Base-by-base conservation (phyloP, 805 yeast species). In the Zygosaccharomyces lentus region DNA sequence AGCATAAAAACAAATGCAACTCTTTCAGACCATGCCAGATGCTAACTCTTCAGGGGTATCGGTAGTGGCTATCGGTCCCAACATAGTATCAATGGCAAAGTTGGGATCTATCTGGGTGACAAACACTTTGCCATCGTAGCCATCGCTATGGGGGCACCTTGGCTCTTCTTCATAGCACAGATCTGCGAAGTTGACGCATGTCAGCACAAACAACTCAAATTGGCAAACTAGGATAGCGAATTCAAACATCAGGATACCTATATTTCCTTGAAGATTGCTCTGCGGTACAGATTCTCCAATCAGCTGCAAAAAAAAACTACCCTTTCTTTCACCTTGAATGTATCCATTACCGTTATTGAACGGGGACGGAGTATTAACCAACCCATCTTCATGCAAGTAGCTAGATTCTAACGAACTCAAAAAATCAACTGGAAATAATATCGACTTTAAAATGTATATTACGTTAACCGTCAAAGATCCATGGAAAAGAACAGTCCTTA, bases 211-310 rank as follows among this genome's bases (percentile, higher is more conserved):
- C 21, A 57, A 45, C 24, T 58, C 46, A 29, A 62, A 48, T 34
- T 61, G 57, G 27, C 64, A 49, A 13, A 62, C 34, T 26, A 70
- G 30, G 41, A 67, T 46, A 37, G 51, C 32, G 54, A 61, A 27
- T 49, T 68, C 58, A 51, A 54, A 54, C 16, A 58, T 49, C 38
- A 59, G 51, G 40, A 42, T 62, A 44, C 34, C 67, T 44, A 57
- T 54, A 64, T 49, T 72, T 49, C 52, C 73, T 31, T 35, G 62
- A 37, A 49, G 56, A 47, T 53, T 68, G 45, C 55, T 68, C 47
- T 37, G 62, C 48, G 67, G 73, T 27, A 61, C 56, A 25, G 52
- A 50, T 46, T 78, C 81, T 0, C 83, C 83, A 17, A 77, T 70
- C 15, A 76, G 52, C 49, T 74, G 76, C 21, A 76, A 41, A 2